Conservation (phyloP, 2,329 filamentous ascomycete genomes). For the Epichloe coenophiala region DNA sequence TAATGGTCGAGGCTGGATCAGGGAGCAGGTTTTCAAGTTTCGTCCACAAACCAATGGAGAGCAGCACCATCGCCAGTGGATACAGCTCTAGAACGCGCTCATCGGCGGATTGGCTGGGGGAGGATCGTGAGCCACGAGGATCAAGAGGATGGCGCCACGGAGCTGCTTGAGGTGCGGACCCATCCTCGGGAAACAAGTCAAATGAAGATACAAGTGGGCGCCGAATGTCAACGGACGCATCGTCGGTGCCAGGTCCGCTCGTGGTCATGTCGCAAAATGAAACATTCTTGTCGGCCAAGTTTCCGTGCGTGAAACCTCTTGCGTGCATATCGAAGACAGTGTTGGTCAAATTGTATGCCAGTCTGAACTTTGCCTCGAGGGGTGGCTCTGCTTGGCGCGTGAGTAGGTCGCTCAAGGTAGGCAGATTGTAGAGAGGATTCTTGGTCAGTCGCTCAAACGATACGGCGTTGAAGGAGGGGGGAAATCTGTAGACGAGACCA, state of each 20-base stretch:
- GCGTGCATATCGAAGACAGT: slow-evolving; percentile 63
- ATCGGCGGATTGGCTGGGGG: slow-evolving; percentile 39
- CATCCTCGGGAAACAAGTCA: slow-evolving; percentile 46
- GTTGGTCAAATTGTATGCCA: slow-evolving; percentile 59
- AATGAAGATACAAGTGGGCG: slow-evolving; percentile 60
- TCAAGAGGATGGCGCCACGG: slow-evolving; percentile 50
- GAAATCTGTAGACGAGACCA: slow-evolving; percentile 63
- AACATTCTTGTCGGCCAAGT: slow-evolving; percentile 53
- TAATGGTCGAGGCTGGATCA: slow-evolving; percentile 30
- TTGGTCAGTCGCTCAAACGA: slow-evolving; percentile 38
- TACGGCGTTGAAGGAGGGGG: slow-evolving; percentile 47
- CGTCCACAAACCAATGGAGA: slow-evolving; percentile 66
- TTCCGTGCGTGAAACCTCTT: slow-evolving; percentile 55
- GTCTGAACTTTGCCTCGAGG: slow-evolving; percentile 61
- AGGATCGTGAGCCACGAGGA: slow-evolving; percentile 35
- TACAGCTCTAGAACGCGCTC: slow-evolving; percentile 55
- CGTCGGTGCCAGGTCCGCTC: slow-evolving; percentile 25
- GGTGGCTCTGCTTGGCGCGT: slow-evolving; percentile 43
- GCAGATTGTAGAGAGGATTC: slow-evolving; percentile 35
- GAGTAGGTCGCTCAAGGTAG: slow-evolving; percentile 41
- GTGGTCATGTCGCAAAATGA: slow-evolving; percentile 44
- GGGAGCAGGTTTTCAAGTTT: slow-evolving; percentile 43
- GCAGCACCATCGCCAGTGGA: slow-evolving; percentile 56
- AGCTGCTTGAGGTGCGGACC: slow-evolving; percentile 9
- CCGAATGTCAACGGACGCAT: slow-evolving; percentile 46